Percentiles rank a stretch among this genome's conserved stretches.
Evolutionary conservation across 352 stramenopile genomes (phyloP).

Genomic region (Phytophthora sp.): DNA sequence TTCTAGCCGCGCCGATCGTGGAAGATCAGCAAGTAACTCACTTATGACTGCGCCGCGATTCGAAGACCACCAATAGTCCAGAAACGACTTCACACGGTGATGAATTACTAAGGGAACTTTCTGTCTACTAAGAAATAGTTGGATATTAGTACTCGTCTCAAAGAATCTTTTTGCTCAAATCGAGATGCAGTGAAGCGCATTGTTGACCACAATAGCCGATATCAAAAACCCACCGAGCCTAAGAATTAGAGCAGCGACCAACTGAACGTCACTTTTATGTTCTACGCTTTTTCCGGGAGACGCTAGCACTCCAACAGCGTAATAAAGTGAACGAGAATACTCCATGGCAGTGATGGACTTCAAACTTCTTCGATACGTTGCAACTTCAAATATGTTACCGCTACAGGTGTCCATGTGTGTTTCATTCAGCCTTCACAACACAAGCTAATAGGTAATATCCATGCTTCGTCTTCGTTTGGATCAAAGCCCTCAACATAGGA

Average conservation of each 20-base stretch:
- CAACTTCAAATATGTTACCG: background rate
- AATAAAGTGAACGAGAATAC: constrained; percentile 45
- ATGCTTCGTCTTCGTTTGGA: constrained; percentile 15
- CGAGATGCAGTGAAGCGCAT: constrained; percentile 51
- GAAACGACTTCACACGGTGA: constrained; percentile 52
- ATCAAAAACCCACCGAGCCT: constrained; percentile 48
- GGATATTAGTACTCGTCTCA: constrained; percentile 44
- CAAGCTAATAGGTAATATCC: constrained; percentile 29
- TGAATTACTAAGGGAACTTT: constrained; percentile 45
- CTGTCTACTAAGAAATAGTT: constrained; percentile 51
- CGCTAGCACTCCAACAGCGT: constrained; percentile 39
- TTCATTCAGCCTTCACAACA: constrained; percentile 13
- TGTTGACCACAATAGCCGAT: constrained; percentile 44
- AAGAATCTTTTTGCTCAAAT: constrained; percentile 62
- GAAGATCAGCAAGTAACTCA: constrained; percentile 48
- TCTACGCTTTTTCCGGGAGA: constrained; percentile 45
- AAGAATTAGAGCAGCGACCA: constrained; percentile 35
- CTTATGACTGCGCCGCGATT: constrained; percentile 50
- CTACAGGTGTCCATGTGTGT: constrained; percentile 9
- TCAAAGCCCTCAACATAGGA: constrained; percentile 40
- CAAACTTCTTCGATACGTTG: constrained; percentile 20
- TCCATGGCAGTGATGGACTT: constrained; percentile 18
- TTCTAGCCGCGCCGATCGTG: constrained; percentile 40
- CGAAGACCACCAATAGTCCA: constrained; percentile 67
- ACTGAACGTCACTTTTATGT: constrained; percentile 37